Conservation (phyloP, 2,329 filamentous ascomycete species). For the Trichoderma simmonsii region DNA sequence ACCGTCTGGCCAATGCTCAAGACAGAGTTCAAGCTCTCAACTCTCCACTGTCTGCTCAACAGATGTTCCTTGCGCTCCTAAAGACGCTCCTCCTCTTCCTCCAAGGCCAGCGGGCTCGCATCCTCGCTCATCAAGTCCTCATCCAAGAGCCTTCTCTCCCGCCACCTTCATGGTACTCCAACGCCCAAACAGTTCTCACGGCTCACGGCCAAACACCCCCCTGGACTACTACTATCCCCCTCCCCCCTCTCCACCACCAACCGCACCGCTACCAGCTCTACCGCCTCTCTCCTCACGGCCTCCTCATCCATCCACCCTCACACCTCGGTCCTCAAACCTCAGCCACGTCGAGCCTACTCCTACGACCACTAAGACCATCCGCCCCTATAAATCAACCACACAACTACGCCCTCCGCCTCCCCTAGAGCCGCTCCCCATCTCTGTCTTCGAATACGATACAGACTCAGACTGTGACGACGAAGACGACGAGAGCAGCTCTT, state of each 20-base stretch:
- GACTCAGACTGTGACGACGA: conserved; percentile 38
- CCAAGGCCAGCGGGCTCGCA: neutral
- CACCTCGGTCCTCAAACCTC: conserved; percentile 9
- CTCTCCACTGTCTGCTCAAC: conserved; percentile 30
- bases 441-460: conserved; percentile 49
- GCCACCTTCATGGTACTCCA: neutral
- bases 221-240: neutral
- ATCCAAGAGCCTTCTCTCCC: conserved; percentile 1
- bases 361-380: conserved; percentile 15
- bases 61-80: neutral
- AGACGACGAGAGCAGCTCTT: conserved; percentile 21
- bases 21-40: conserved; percentile 25
- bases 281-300: conserved; percentile 24
- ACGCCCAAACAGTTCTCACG: conserved; percentile 9
- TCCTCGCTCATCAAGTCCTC: neutral
- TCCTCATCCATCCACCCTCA: conserved; percentile 26
- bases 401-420: conserved; percentile 25
- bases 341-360: neutral
- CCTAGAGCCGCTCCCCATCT: conserved; percentile 31
- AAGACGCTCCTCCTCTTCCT: neutral
- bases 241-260: neutral
- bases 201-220: conserved; percentile 5
- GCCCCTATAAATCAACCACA: conserved; percentile 29
- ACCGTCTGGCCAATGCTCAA: conserved; percentile 26
- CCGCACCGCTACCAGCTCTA: neutral